phyloP scores from a whole-genome alignment of 2,329 filamentous ascomycete species.

The Metarhizium sp. region DNA sequence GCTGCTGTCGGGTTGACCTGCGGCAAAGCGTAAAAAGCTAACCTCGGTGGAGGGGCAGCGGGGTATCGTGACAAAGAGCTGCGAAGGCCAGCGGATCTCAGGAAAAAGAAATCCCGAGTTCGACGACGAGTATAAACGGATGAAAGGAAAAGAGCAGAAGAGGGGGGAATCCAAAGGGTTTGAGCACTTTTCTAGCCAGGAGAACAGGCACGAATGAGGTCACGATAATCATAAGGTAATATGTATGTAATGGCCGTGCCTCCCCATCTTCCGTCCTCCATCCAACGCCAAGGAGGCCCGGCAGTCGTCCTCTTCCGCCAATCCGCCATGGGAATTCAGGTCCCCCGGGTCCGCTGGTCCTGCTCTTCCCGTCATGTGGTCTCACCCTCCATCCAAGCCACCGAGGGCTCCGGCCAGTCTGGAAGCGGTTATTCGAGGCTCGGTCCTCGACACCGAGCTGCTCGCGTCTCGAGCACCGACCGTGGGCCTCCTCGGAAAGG shows the following conservation, averaged over 20 bases:
- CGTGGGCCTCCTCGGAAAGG: neutral
- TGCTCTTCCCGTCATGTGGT: neutral
- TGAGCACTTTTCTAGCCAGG: neutral
- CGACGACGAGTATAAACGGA: too few species aligned
- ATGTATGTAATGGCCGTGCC: neutral
- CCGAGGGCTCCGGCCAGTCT: too few species aligned
- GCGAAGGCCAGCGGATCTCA: too few species aligned
- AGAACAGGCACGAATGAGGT: neutral
- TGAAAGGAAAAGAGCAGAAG: neutral
- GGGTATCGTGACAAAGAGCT: neutral
- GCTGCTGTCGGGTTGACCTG: constrained; percentile 1
- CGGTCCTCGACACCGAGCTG: neutral
- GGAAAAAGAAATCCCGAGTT: too few species aligned
- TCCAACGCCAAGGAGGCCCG: too few species aligned
- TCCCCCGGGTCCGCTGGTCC: neutral
- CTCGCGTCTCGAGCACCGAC: neutral
- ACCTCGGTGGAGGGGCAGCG: constrained; percentile 5
- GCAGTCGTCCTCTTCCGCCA: neutral
- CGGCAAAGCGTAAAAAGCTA: constrained; percentile 1
- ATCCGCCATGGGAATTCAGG: neutral
- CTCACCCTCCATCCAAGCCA: neutral
- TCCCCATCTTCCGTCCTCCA: neutral
- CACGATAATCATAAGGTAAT: neutral
- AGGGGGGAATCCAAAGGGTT: too few species aligned
- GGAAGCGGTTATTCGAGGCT: constrained; percentile 1